Conservation (phyloP, 1,284 basidiomycete genomes). For the Chiua sp. region DNA sequence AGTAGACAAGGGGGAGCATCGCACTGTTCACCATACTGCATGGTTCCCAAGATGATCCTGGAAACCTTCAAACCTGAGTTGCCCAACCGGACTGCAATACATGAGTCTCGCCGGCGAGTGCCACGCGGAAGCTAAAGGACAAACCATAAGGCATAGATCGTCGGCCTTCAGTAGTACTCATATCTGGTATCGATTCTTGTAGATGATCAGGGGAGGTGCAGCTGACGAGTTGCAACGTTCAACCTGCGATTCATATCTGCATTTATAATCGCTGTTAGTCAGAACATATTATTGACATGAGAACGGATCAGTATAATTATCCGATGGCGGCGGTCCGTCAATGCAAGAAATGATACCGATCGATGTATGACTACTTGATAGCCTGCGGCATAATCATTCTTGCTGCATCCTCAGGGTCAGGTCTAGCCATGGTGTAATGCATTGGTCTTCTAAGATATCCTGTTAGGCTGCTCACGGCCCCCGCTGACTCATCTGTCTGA, state of each 20-base stretch:
- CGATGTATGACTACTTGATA: neutral
- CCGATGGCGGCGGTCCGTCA: neutral
- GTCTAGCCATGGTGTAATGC: neutral
- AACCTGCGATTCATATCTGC: neutral
- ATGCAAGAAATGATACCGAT: neutral
- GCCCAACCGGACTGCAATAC: conserved; percentile 48
- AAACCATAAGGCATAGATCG: conserved; percentile 24
- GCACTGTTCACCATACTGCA: conserved; percentile 48
- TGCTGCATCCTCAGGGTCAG: neutral
- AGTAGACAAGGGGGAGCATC: too few species aligned
- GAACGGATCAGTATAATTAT: conserved; percentile 10
- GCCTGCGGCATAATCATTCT: too few species aligned
- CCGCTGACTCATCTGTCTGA: neutral
- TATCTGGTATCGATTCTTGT: neutral
- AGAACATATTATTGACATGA: too few species aligned
- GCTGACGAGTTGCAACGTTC: neutral
- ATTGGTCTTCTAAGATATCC: too few species aligned
- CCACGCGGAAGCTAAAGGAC: neutral
- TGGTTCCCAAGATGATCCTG: conserved; percentile 52
- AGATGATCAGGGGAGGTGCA: neutral
- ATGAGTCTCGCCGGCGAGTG: neutral
- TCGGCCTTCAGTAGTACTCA: neutral
- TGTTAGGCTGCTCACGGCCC: too few species aligned
- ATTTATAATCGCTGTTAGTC: conserved; percentile 5
- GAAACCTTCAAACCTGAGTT: conserved; percentile 58